phyloP scores from a whole-genome alignment of 176 grass and related monocot species.

The Eremochloa ophiuroides region DNA sequence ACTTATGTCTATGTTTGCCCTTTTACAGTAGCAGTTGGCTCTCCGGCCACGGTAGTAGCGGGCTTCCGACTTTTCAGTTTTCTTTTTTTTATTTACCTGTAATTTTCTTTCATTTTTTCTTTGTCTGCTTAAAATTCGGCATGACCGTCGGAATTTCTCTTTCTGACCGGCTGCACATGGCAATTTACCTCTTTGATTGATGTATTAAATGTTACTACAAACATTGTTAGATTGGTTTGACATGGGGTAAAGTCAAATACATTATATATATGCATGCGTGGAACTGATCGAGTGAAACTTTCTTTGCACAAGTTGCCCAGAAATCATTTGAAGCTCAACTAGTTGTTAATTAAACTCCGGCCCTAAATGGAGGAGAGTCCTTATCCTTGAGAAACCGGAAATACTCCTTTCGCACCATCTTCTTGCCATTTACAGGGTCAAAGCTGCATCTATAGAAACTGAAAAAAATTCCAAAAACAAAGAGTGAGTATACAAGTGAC shows the following conservation, averaged over 20 bases:
- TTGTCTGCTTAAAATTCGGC: too few species aligned
- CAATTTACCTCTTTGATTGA: too few species aligned
- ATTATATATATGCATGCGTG: not conserved
- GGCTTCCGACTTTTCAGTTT: too few species aligned
- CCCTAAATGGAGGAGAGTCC: not conserved
- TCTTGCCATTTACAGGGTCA: slow-evolving; percentile 51
- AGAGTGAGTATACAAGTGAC: not conserved
- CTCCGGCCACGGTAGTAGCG: too few species aligned
- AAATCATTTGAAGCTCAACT: slow-evolving; percentile 4
- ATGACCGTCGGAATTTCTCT: too few species aligned
- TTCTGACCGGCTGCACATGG: too few species aligned
- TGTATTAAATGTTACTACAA: too few species aligned
- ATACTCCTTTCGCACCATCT: slow-evolving; percentile 52
- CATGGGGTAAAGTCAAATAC: not conserved
- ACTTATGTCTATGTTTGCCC: too few species aligned
- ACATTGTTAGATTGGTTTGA: too few species aligned
- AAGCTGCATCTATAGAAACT: slow-evolving; percentile 75
- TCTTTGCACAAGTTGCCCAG: not conserved
- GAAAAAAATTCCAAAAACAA: slow-evolving; percentile 20
- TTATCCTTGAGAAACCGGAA: slow-evolving; percentile 42
- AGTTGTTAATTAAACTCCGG: not conserved
- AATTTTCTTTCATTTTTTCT: too few species aligned
- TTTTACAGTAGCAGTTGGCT: too few species aligned
- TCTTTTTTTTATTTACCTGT: too few species aligned
- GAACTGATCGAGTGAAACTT: not conserved